A percentile compares a stretch with the other conserved stretches of the same genome.
These are phyloP conservation scores for Fusarium sp. DNA, from an alignment of 2,329 filamentous ascomycete genomes.

Conservation along the genomic window DNA sequence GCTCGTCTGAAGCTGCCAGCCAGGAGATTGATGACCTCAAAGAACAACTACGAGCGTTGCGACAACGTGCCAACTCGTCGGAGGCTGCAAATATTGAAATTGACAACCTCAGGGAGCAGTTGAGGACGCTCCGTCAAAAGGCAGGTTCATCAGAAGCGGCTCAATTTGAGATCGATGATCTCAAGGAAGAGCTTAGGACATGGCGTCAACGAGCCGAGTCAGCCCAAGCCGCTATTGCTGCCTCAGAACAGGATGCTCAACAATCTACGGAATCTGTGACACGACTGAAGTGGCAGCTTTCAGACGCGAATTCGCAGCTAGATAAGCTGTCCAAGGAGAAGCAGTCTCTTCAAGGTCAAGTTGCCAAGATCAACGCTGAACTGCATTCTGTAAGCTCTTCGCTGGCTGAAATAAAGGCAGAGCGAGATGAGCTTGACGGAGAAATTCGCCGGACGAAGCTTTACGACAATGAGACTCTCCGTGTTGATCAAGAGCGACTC, in stretches of 20 bases:
- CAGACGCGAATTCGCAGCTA: slow-evolving; percentile 72
- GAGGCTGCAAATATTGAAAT: slow-evolving; percentile 59
- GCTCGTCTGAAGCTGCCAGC: slow-evolving; percentile 51
- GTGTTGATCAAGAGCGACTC: slow-evolving; percentile 77
- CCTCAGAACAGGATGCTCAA: slow-evolving; percentile 55
- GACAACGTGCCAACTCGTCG: slow-evolving; percentile 14
- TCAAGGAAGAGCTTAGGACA: slow-evolving; percentile 51
- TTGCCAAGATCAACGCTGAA: slow-evolving; percentile 72
- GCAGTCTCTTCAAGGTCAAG: slow-evolving; percentile 74
- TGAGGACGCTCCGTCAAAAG: slow-evolving; percentile 47
- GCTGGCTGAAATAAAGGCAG: slow-evolving; percentile 71
- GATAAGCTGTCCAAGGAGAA: slow-evolving; percentile 72
- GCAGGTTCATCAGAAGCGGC: slow-evolving; percentile 46
- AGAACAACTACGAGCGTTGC: slow-evolving; percentile 28
- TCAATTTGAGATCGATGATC: slow-evolving; percentile 37
- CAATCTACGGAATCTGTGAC: slow-evolving; percentile 62
- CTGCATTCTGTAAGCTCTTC: slow-evolving; percentile 71
- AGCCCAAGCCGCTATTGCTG: slow-evolving; percentile 49
- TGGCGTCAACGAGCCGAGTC: slow-evolving; percentile 44
- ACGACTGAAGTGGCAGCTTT: slow-evolving; percentile 69
- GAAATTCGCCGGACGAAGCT: slow-evolving; percentile 71
- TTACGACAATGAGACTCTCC: slow-evolving; percentile 71
- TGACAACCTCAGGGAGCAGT: slow-evolving; percentile 35
- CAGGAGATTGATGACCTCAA: slow-evolving; percentile 55
- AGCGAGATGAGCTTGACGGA: slow-evolving; percentile 76